Evolutionary conservation across 139 green algal species (phyloP).

Genomic region (Tetraselmis striata): DNA sequence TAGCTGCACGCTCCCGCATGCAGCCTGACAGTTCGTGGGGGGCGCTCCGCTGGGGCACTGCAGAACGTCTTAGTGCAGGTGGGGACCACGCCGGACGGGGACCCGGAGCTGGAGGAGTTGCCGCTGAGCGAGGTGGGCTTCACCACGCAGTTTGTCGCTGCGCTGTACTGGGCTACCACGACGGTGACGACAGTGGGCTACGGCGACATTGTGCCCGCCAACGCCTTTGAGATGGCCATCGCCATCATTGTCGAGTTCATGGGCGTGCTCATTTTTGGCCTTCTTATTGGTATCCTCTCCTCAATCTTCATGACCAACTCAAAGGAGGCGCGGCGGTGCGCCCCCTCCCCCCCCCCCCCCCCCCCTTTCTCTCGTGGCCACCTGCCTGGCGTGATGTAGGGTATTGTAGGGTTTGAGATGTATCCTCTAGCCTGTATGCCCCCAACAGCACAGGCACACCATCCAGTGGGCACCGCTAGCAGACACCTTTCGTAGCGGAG

Average conservation of each 20-base stretch:
- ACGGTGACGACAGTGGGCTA: constrained; percentile 37
- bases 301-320: neutral
- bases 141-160: constrained; percentile 20
- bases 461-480: too few relatives aligned
- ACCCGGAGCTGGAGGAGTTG: neutral
- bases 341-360: too few relatives aligned
- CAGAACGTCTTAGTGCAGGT: neutral
- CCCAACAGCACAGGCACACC: too few relatives aligned
- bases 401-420: too few relatives aligned
- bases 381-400: too few relatives aligned
- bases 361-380: too few relatives aligned
- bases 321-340: neutral
- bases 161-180: constrained; percentile 32
- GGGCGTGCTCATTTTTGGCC: constrained; percentile 24
- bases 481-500: too few relatives aligned
- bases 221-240: constrained; percentile 20
- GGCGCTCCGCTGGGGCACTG: too few relatives aligned
- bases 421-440: too few relatives aligned
- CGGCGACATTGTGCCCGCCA: constrained; percentile 31
- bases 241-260: constrained; percentile 23
- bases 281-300: constrained; percentile 14
- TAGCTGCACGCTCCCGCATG: too few relatives aligned
- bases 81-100: neutral
- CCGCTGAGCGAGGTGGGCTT: neutral
- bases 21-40: too few relatives aligned